Base-by-base conservation (phyloP, 352 stramenopile species). In the Blastocystis sp. region DNA sequence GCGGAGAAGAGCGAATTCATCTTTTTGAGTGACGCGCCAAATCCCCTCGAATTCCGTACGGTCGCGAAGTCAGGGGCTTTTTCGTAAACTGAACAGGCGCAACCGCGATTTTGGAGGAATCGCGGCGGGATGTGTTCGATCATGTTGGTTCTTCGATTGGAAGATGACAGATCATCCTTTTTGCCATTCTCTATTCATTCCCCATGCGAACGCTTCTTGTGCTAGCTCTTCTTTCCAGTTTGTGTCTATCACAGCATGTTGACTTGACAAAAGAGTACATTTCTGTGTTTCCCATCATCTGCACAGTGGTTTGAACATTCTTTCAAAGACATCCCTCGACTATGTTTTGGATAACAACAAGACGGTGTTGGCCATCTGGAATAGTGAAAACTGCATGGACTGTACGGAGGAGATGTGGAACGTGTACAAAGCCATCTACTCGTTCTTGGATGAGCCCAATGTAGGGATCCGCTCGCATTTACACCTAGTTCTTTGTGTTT, bases 1-100 rank as follows among this genome's bases (percentile, higher is more conserved):
- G 69, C 54, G 14, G 69, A 81, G 18, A 81, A 29, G 11, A 81
- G 40, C 61, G 69, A 81, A 81, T 81, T 44, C 69, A 81, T 81
- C 38, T 81, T 81, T 63, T 64, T 81, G 40, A 73, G 6, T 42
- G 32, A 49, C 44, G 48, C 24, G 7, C 36, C 11, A 75, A 75
- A 75, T 34, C 44, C 6, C 46, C 63, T 32, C 44, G 27, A 54
- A 59, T 65, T 63, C 34, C 8, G 14, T 81, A 32, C 2, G 27
- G 18, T 36, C 36, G 36, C 29, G 29, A 32, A 48, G 57, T 44
- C 18, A 1, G 6, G 27, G 14, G 11, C 16, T 72, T 48, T 72
- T 46, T 32, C 4, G n/a, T n/a, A n/a, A n/a, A n/a, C n/a, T n/a
- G n/a, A n/a, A n/a, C n/a, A n/a, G n/a, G n/a, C n/a, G n/a, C n/a